Evolutionary conservation across 495 filamentous ascomycete genomes (phyloP).

Genomic region (Penicillium psychrofluorescens): DNA sequence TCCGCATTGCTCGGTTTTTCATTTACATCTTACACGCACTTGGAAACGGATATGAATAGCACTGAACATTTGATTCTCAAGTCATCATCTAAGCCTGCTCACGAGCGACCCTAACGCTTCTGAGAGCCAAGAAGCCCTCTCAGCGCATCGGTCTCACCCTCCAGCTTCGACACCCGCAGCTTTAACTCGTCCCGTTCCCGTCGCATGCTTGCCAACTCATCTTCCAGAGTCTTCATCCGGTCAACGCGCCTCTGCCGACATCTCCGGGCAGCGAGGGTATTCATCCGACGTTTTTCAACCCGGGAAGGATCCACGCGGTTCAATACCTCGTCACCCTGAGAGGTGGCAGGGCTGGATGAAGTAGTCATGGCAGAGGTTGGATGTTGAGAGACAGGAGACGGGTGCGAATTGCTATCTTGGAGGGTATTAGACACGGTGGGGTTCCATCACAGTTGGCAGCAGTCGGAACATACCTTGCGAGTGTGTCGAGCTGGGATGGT

Average conservation of each 20-base stretch:
- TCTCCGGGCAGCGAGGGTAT: slow-evolving; percentile 62
- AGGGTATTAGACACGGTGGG: not conserved
- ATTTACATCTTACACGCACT: too few species aligned
- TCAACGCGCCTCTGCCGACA: slow-evolving; percentile 67
- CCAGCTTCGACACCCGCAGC: slow-evolving; percentile 53
- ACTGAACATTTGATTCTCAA: too few species aligned
- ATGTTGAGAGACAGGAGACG: slow-evolving; percentile 16
- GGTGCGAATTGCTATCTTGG: slow-evolving; percentile 12
- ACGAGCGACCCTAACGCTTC: slow-evolving; percentile 10
- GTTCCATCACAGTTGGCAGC: not conserved
- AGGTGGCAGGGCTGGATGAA: slow-evolving; percentile 15
- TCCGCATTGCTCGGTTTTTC: too few species aligned
- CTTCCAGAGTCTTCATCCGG: slow-evolving; percentile 56
- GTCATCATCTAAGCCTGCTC: too few species aligned
- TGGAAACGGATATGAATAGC: too few species aligned
- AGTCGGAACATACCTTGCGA: slow-evolving; percentile 13
- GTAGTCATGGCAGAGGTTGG: slow-evolving; percentile 10
- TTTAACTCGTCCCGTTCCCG: slow-evolving; percentile 59
- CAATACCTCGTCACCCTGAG: slow-evolving; percentile 12
- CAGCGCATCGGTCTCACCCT: slow-evolving; percentile 49
- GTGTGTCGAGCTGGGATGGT: slow-evolving; percentile 13
- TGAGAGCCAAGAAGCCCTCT: slow-evolving; percentile 20
- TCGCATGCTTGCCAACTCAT: slow-evolving; percentile 49
- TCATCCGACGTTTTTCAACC: slow-evolving; percentile 52
- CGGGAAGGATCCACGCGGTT: slow-evolving; percentile 19